Conservation (phyloP, 2,329 filamentous ascomycete genomes). For the Lasiodiplodia citricola region DNA sequence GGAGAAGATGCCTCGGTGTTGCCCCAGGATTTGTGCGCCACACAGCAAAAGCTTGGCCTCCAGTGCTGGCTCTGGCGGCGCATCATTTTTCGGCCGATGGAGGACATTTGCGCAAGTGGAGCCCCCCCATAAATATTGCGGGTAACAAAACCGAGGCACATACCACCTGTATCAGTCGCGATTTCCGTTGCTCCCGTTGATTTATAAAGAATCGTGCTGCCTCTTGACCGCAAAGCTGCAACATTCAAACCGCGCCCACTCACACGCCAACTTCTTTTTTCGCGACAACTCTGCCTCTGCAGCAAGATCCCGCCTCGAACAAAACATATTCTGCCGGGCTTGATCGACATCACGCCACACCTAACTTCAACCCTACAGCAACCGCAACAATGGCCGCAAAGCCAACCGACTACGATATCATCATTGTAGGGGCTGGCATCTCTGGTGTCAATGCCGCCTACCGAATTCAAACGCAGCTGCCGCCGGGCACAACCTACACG, state of each 20-base stretch:
- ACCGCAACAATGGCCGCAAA: constrained; percentile 6
- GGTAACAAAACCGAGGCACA: constrained; percentile 16
- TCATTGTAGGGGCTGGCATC: constrained; percentile 76
- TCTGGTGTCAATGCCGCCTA: constrained; percentile 78
- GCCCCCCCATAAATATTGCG: neutral
- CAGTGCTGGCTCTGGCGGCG: neutral
- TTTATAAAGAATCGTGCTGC: neutral
- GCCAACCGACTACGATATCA: constrained; percentile 44
- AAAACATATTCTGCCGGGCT: neutral
- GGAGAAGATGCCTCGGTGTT: constrained; percentile 18
- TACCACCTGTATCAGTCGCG: neutral
- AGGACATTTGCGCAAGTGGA: constrained; percentile 10
- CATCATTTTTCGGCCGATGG: constrained; percentile 22
- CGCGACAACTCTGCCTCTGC: neutral
- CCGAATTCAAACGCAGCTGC: constrained; percentile 65
- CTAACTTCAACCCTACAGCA: too few relatives aligned
- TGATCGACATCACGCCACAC: constrained; percentile 1
- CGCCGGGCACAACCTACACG: constrained; percentile 60
- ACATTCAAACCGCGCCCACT: neutral
- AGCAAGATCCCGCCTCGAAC: neutral
- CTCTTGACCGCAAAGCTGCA: neutral
- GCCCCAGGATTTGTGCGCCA: constrained; percentile 18
- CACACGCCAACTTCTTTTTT: neutral
- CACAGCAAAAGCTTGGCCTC: constrained; percentile 5
- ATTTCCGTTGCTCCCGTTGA: neutral